Evolutionary conservation across 495 filamentous ascomycete species (phyloP), one percentile per base, ranked within the genome.

Genomic region (Tuber indicum): DNA sequence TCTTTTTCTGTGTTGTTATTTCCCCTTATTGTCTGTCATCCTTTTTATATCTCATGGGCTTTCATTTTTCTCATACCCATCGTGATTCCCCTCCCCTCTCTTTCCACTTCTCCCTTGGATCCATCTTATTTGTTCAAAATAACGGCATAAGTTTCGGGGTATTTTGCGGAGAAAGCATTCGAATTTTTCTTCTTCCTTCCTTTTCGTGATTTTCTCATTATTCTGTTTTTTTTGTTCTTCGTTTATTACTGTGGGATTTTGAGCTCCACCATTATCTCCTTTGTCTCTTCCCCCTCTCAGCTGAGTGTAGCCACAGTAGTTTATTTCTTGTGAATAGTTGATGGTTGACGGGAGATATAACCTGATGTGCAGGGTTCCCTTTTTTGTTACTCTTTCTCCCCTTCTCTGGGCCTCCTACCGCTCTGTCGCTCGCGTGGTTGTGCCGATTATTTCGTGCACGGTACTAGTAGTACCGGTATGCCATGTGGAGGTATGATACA

Each of bases 41-140:
- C 71, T 78, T 72, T 44, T 73, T 23, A 36, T n/a, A 49, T 73
- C 23, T 42, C 43, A 75, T 72, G 26, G 73, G 47, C 36, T 76
- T 76, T 39, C 52, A 45, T 70, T 70, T 46, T 21, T 76, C 52
- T 66, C 58, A 17, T 66, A 6, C 32, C 32, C 26, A 36, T 66
- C 4, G 58, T 17, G 58, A 66, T 49, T 49, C 45, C 19, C n/a
- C 43, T 69, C 45, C 19, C 71, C n/a, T 26, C 49, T 47, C 42
- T 70, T 42, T 47, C 47, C 10, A 17, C 70, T 44, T 23, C 42
- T 23, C 32, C 70, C 72, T 62, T 76, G 77, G 74, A 75, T 77
- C 19, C 36, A 72, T 76, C 72, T 41, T 78, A 14, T 71, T 77
- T 76, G 49, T 46, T 73, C 70, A 76, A 69, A 76, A 73, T 78